Evolutionary conservation across 2,329 filamentous ascomycete genomes (phyloP).

Genomic region (Fusarium sp.): DNA sequence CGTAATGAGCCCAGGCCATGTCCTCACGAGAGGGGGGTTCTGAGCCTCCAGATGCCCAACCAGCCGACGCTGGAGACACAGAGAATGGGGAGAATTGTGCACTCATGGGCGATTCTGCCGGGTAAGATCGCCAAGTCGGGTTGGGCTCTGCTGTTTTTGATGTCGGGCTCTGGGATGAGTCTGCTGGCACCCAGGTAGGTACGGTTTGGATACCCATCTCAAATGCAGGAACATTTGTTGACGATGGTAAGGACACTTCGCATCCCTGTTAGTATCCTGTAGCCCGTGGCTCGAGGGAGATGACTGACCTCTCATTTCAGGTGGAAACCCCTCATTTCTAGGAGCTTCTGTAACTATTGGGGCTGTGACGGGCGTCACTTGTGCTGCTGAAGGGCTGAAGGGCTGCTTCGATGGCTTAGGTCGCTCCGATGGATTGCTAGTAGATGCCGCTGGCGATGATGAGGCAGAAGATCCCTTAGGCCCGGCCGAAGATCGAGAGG

Average conservation of each 20-base stretch:
- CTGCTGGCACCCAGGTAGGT: slow-evolving; percentile 60
- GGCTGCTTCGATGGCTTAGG: slow-evolving; percentile 50
- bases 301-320: slow-evolving; percentile 59
- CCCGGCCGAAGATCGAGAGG: slow-evolving; percentile 53
- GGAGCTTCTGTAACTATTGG: slow-evolving; percentile 56
- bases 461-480: slow-evolving; percentile 59
- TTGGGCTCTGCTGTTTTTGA: slow-evolving; percentile 58
- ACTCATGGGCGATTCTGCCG: slow-evolving; percentile 63
- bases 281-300: slow-evolving; percentile 32
- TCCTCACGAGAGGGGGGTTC: slow-evolving; percentile 58
- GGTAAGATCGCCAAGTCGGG: slow-evolving; percentile 62
- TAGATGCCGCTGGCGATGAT: slow-evolving; percentile 61
- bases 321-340: slow-evolving; percentile 51
- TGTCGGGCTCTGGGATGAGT: slow-evolving; percentile 52
- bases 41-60: slow-evolving; percentile 55
- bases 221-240: slow-evolving; percentile 15
- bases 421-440: slow-evolving; percentile 56
- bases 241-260: slow-evolving; percentile 25
- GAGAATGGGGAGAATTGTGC: slow-evolving; percentile 64
- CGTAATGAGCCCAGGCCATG: slow-evolving; percentile 58
- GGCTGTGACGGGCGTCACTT: slow-evolving; percentile 58
- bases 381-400: slow-evolving; percentile 59
- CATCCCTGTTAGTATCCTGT: slow-evolving; percentile 7
- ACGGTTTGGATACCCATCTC: slow-evolving; percentile 53
- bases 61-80: slow-evolving; percentile 52